phyloP scores from a whole-genome alignment of 768 basidiomycete genomes.

The Harrya chromipes region DNA sequence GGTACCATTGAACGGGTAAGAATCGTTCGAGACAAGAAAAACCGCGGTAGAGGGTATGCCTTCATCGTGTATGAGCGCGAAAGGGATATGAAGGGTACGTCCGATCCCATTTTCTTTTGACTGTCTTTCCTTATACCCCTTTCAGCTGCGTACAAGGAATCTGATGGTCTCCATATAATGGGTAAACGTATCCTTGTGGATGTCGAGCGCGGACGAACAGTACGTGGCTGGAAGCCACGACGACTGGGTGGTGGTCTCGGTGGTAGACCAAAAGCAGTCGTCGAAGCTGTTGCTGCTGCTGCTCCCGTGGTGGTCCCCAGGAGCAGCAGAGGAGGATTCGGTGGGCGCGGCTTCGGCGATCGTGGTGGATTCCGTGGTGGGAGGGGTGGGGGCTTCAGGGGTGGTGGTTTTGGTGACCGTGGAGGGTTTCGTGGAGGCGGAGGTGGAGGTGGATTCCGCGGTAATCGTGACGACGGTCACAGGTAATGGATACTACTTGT shows the following conservation, averaged over 20 bases:
- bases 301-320: conserved; percentile 28
- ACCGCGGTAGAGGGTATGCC: conserved; percentile 86
- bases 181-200: conserved; percentile 96
- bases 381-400: conserved; percentile 43
- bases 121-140: conserved; percentile 15
- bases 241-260: conserved; percentile 98
- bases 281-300: conserved; percentile 25
- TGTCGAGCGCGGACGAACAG: conserved; percentile 96
- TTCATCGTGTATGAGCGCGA: conserved; percentile 98
- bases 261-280: conserved; percentile 85
- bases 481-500: conserved; percentile 36
- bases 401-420: conserved; percentile 40
- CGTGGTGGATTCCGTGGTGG: conserved; percentile 41
- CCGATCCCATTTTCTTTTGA: conserved; percentile 10
- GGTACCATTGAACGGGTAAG: conserved; percentile 93
- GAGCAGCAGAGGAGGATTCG: conserved; percentile 39
- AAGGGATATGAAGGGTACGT: conserved; percentile 96
- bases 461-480: conserved; percentile 44
- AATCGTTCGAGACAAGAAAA: conserved; percentile 89
- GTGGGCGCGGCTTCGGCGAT: conserved; percentile 40
- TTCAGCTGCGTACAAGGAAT: conserved; percentile 95
- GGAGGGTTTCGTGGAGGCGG: conserved; percentile 43
- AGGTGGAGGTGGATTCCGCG: conserved; percentile 36
- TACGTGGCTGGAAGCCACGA: conserved; percentile 97
- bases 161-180: conserved; percentile 93